Conservation (phyloP, 228 moss, liverwort and hornwort genomes). For the Sphagnum fallax region DNA sequence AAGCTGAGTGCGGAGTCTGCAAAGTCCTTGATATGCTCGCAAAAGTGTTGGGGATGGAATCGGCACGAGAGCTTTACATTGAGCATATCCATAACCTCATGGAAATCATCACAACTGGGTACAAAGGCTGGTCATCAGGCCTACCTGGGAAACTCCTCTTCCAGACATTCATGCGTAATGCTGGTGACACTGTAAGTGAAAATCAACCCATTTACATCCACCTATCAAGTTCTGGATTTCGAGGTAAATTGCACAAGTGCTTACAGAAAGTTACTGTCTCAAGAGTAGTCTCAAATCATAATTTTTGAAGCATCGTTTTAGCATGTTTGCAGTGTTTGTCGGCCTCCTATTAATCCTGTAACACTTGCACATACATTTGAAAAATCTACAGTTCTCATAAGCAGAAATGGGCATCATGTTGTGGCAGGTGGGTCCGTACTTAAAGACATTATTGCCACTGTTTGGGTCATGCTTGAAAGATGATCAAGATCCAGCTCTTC, state of each 20-base stretch:
- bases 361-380: not conserved
- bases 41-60: slow-evolving; percentile 29
- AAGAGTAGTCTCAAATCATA: not conserved
- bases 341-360: no score
- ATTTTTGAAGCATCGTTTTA: not conserved
- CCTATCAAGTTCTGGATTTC: not conserved
- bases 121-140: slow-evolving; percentile 63
- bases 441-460: slow-evolving; percentile 44
- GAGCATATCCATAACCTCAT: slow-evolving; percentile 56
- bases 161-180: slow-evolving; percentile 75
- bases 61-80: slow-evolving; percentile 48
- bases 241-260: not conserved
- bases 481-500: slow-evolving; percentile 75
- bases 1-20: slow-evolving; percentile 13
- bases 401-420: not conserved
- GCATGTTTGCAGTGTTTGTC: not conserved
- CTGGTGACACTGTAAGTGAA: slow-evolving; percentile 50
- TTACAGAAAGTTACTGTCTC: not conserved
- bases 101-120: slow-evolving; percentile 49
- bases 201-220: not conserved
- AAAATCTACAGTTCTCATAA: not conserved
- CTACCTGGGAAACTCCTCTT: slow-evolving; percentile 64
- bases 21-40: slow-evolving; percentile 47
- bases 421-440: slow-evolving; percentile 67
- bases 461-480: slow-evolving; percentile 52